A percentile compares a stretch with the other conserved stretches of the same genome.
Evolutionary conservation across 2,329 filamentous ascomycete genomes (phyloP).

Genomic region (Trichoderma sp.): DNA sequence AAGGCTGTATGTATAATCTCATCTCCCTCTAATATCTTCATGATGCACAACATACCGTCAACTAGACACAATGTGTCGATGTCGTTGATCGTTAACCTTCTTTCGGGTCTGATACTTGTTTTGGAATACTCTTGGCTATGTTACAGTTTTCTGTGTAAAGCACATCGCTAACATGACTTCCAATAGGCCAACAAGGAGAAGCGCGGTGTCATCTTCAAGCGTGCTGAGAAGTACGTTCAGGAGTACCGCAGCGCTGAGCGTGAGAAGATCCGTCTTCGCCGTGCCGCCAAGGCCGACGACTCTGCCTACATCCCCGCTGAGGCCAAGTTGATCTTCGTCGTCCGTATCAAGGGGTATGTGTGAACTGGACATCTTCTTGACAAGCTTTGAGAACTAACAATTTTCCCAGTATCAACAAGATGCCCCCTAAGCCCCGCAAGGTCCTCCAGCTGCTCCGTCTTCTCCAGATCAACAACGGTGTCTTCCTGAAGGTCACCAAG

Average conservation of each 20-base stretch:
- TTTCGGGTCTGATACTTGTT: constrained; percentile 88
- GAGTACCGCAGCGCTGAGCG: constrained; percentile 98
- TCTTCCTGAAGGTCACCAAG: constrained; percentile 97
- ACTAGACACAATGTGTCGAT: constrained; percentile 90
- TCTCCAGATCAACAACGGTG: constrained; percentile 99
- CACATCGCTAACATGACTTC: constrained; percentile 37
- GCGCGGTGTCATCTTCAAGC: constrained; percentile 98
- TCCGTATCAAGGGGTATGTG: constrained; percentile 94
- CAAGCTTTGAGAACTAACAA: background rate
- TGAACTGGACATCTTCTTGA: background rate
- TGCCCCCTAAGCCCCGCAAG: constrained; percentile 99
- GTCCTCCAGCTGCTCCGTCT: constrained; percentile 99
- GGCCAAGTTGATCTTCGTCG: constrained; percentile 93
- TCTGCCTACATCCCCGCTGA: constrained; percentile 93
- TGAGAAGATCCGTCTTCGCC: constrained; percentile 92
- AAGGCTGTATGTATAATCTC: constrained; percentile 75
- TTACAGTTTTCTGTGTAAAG: constrained; percentile 19
- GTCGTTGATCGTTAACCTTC: constrained; percentile 98
- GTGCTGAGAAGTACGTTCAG: constrained; percentile 99
- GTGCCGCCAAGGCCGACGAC: constrained; percentile 86
- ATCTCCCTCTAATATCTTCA: constrained; percentile 39
- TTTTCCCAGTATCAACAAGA: constrained; percentile 94
- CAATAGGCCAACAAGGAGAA: constrained; percentile 95
- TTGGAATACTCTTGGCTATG: constrained; percentile 31
- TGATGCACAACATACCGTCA: constrained; percentile 92